phyloP scores from a whole-genome alignment of 75 land plant species.

The Selaginella moellendorffii region DNA sequence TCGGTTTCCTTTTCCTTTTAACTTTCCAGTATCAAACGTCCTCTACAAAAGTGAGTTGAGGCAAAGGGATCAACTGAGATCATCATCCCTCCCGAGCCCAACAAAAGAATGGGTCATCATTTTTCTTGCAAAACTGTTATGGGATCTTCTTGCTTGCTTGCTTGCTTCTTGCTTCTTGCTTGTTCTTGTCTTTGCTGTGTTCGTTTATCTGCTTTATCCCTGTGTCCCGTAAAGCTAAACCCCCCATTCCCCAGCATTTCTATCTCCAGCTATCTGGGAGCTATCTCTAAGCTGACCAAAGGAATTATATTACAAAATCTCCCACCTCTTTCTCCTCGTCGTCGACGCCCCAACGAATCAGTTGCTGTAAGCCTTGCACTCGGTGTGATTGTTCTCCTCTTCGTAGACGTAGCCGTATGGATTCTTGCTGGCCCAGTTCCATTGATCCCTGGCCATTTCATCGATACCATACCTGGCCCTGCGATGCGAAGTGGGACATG shows the following conservation, averaged over 20 bases:
- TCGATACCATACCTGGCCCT: slow-evolving; percentile 67
- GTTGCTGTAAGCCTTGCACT: neutral
- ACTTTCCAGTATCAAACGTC: too few species aligned
- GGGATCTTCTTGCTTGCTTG: too few species aligned
- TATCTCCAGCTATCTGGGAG: neutral
- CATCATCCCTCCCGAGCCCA: neutral
- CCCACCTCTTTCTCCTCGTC: neutral
- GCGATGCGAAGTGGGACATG: too few species aligned
- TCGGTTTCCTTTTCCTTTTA: too few species aligned
- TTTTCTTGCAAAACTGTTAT: neutral
- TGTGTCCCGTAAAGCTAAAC: too few species aligned
- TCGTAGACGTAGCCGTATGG: slow-evolving; percentile 37
- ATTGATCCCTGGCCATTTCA: slow-evolving; percentile 75
- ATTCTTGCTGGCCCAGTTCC: slow-evolving; percentile 87
- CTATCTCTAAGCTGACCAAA: neutral
- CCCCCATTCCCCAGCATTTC: neutral
- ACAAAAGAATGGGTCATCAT: neutral
- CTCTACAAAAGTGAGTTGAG: neutral
- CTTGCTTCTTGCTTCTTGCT: too few species aligned
- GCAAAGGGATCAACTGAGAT: neutral
- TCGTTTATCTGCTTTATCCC: too few species aligned
- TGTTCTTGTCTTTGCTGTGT: too few species aligned
- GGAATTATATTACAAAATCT: neutral
- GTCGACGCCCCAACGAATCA: neutral
- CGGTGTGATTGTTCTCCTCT: neutral